Evolutionary conservation across 352 stramenopile genomes (phyloP).

Genomic region (Pythium phragmitis): DNA sequence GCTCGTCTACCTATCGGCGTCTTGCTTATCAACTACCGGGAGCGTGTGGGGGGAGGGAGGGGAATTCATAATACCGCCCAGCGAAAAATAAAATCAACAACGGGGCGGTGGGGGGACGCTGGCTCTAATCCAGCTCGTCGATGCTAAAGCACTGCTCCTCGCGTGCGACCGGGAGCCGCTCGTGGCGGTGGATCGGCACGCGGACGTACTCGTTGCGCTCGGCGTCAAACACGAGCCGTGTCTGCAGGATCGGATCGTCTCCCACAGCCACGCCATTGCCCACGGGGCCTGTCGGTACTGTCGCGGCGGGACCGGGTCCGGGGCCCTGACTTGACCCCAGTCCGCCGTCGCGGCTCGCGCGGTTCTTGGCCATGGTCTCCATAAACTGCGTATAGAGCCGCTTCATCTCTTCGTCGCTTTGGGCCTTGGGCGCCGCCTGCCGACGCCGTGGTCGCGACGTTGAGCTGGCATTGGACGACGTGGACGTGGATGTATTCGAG

Average conservation of each 20-base stretch:
- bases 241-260: slow-evolving; percentile 21
- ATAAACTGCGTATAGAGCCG: slow-evolving; percentile 25
- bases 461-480: slow-evolving; percentile 19
- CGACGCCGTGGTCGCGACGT: slow-evolving; percentile 7
- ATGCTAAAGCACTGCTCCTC: slow-evolving; percentile 48
- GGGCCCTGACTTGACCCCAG: not conserved
- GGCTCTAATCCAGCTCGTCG: slow-evolving; percentile 49
- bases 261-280: not conserved
- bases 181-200: not conserved
- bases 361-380: slow-evolving; percentile 25
- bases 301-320: not conserved
- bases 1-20: too few relatives aligned
- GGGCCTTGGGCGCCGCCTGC: slow-evolving; percentile 1
- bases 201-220: slow-evolving; percentile 23
- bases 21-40: not conserved
- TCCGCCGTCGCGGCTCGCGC: slow-evolving; percentile 6
- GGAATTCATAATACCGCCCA: too few relatives aligned
- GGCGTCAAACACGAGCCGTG: slow-evolving; percentile 19
- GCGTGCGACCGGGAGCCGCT: slow-evolving; percentile 1
- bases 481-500: slow-evolving; percentile 19
- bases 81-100: too few relatives aligned
- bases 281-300: not conserved
- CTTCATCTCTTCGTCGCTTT: slow-evolving; percentile 23
- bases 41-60: too few relatives aligned
- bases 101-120: too few relatives aligned